Evolutionary conservation across 441 rosid species (phyloP).

Genomic region (Pelargonium fulgidum): DNA sequence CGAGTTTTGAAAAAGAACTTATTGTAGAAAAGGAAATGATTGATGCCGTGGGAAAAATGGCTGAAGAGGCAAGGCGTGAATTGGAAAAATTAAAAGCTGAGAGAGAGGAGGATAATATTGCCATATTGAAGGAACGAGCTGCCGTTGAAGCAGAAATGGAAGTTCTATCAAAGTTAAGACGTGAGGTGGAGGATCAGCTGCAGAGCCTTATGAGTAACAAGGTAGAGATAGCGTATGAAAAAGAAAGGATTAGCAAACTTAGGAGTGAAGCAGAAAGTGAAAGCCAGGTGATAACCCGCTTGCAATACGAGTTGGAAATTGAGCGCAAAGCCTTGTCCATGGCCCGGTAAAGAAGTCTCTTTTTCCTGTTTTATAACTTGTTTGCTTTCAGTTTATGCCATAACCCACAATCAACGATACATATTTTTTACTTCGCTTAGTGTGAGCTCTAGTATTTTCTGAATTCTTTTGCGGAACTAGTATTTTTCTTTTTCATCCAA

Average conservation of each 20-base stretch:
- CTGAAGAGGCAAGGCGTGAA: conserved; percentile 72
- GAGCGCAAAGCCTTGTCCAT: conserved; percentile 77
- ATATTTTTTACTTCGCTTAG: too few relatives aligned
- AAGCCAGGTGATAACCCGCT: conserved; percentile 57
- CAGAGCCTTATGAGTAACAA: conserved; percentile 57
- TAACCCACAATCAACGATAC: too few relatives aligned
- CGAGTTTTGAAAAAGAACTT: conserved; percentile 70
- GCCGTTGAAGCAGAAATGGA: conserved; percentile 81
- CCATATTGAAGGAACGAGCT: conserved; percentile 59
- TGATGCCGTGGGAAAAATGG: conserved; percentile 65
- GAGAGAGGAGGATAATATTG: conserved; percentile 61
- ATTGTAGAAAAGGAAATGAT: conserved; percentile 57
- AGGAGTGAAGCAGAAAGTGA: conserved; percentile 59
- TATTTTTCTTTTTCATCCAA: too few relatives aligned
- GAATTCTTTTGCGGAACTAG: too few relatives aligned
- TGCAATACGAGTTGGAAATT: conserved; percentile 74
- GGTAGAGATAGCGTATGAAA: conserved; percentile 72
- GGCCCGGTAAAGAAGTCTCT: conserved; percentile 57
- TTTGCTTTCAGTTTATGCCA: background rate
- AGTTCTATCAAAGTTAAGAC: conserved; percentile 53
- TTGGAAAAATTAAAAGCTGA: conserved; percentile 56
- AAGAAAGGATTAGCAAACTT: conserved; percentile 59
- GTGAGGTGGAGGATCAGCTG: conserved; percentile 71
- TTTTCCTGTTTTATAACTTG: background rate
- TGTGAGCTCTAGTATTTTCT: too few relatives aligned